Conservation (phyloP, 768 basidiomycete species). For the Leucosporidium scottii region DNA sequence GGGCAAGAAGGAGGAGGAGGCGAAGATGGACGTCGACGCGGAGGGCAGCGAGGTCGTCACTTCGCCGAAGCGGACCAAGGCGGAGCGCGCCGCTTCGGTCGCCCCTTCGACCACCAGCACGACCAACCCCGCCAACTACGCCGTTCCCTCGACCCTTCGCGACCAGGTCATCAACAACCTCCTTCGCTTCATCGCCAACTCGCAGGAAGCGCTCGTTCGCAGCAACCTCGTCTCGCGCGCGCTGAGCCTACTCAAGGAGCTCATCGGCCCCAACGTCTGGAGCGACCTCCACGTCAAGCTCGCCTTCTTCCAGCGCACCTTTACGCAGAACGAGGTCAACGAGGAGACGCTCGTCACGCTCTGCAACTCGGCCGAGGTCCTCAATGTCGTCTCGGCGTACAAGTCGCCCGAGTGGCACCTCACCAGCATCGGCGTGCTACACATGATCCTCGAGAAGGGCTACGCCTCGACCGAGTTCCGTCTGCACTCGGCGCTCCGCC, state of each 20-base stretch:
- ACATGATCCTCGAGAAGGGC: conserved; percentile 79
- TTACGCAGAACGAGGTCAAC: conserved; percentile 68
- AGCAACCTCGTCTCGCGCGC: conserved; percentile 44
- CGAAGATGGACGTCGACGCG: conserved; percentile 50
- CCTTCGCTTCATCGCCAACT: conserved; percentile 74
- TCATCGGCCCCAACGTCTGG: conserved; percentile 80
- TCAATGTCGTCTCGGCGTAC: conserved; percentile 74
- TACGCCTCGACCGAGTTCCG: conserved; percentile 59
- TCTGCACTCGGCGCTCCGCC: conserved; percentile 59
- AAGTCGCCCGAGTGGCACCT: conserved; percentile 77
- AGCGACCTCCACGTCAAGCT: conserved; percentile 85
- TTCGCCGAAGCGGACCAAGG: conserved; percentile 39
- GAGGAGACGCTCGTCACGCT: conserved; percentile 64
- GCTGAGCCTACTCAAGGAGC: conserved; percentile 55
- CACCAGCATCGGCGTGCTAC: conserved; percentile 61
- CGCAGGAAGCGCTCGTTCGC: conserved; percentile 42
- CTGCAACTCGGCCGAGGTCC: conserved; percentile 73
- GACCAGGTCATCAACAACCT: conserved; percentile 93
- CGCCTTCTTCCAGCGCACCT: conserved; percentile 74
- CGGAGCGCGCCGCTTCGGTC: conserved; percentile 43
- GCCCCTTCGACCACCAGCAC: conserved; percentile 38
- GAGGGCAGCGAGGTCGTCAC: conserved; percentile 8
- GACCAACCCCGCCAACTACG: conserved; percentile 13
- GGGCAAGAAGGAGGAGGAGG: conserved; percentile 29
- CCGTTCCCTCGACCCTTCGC: conserved; percentile 59